Base-by-base conservation (phyloP, 2,329 filamentous ascomycete genomes). In the Chrysoporthe austroafricana region DNA sequence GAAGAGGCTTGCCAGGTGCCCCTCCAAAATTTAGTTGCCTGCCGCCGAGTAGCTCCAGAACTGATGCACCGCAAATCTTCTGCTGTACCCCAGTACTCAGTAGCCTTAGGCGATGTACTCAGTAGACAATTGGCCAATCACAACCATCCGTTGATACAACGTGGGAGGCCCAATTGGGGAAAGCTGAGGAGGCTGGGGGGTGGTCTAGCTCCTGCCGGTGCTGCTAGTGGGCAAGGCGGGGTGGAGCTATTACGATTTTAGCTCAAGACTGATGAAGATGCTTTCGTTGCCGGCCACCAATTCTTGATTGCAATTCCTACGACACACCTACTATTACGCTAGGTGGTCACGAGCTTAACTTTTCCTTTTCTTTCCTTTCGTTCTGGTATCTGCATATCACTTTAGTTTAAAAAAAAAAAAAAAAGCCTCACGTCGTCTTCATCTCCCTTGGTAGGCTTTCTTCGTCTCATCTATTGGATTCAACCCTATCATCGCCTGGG, bases 101-200 rank as follows among this genome's bases (percentile, higher is more conserved):
- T 26, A 26, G 26, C 26, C 26, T 26, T 26, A 26, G 26, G 26
- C 26, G 26, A 26, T 26, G 26, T 26, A 26, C 26, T 4, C 43
- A 13, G 60, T 14, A 16, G 14, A 8, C 64, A 72, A 71, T 71
- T 66, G 69, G 9, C 63, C 63, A 65, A 65, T 60, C 34, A 52
- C 2, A 58, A 13, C 1, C 21, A 42, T 9, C 16, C 8, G 13
- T 21, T 39, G n/a, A 11, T 16, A 13, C 62, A 63, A 63, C 62
- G 62, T 63, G 62, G 62, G 62, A 18, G 16, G 42, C n/a, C 21
- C 26, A 11, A 26, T 46, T 18, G 59, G 36, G 14, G 39, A 32
- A 48, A 34, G 59, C 26, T 26, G 26, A 26, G 26, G 26, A 26
- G 26, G 26, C 26, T 26, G 26, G 26, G 26, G 26, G 26, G 26